These are phyloP conservation scores for Paramecium caudatum DNA, from an alignment of 73 alveolate species.

Conservation along the genomic window DNA sequence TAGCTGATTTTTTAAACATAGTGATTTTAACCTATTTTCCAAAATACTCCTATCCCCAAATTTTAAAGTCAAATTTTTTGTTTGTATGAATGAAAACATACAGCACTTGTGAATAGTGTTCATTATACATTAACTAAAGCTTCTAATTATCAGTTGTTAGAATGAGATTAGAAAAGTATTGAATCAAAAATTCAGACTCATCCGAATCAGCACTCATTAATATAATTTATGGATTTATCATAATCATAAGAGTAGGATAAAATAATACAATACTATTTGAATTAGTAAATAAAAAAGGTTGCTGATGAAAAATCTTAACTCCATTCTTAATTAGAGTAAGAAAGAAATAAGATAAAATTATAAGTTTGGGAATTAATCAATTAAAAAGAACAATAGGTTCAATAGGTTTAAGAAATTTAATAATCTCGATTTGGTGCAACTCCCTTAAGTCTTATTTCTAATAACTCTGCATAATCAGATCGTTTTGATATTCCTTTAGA, in stretches of 20 bases:
- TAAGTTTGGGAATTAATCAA: conserved; percentile 48
- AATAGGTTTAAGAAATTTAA: background rate
- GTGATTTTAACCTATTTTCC: conserved; percentile 6
- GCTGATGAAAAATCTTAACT: conserved; percentile 4
- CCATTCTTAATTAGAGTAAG: background rate
- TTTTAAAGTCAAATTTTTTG: conserved; percentile 32
- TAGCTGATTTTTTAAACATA: conserved; percentile 23
- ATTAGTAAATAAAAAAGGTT: conserved; percentile 43
- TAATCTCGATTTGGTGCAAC: conserved; percentile 12
- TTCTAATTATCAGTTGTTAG: background rate
- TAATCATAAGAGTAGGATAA: conserved; percentile 54
- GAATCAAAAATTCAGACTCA: conserved; percentile 56
- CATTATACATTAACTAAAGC: background rate
- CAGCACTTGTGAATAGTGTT: conserved; percentile 1
- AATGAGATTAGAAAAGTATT: conserved; percentile 40
- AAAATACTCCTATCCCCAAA: conserved; percentile 38
- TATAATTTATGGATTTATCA: conserved; percentile 48
- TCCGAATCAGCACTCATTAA: conserved; percentile 64
- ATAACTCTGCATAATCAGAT: conserved; percentile 36
- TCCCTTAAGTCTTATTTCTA: conserved; percentile 13
- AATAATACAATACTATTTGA: conserved; percentile 32
- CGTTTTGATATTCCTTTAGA: background rate
- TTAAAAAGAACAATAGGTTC: conserved; percentile 26
- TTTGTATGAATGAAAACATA: conserved; percentile 17
- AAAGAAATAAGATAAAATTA: conserved; percentile 38